Evolutionary conservation across 192 early-diverging fungal species (phyloP).

Genomic region (Coemansia sp.): DNA sequence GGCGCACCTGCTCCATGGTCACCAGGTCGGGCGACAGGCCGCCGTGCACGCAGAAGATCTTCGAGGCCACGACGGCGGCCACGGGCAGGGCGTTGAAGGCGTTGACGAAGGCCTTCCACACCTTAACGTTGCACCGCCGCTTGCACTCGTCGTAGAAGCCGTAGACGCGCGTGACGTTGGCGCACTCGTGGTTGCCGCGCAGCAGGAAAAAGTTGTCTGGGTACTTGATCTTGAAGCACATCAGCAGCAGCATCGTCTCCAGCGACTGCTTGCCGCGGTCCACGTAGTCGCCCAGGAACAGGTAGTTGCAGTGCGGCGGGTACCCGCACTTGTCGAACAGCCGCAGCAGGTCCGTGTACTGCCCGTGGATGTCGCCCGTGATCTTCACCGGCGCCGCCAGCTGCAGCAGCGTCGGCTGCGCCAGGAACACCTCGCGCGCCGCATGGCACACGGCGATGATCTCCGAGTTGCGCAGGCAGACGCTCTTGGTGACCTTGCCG

Average conservation of each 20-base stretch:
- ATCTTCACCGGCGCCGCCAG: constrained; percentile 77
- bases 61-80: constrained; percentile 83
- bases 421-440: constrained; percentile 85
- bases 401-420: constrained; percentile 79
- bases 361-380: constrained; percentile 93
- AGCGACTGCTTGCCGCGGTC: constrained; percentile 94
- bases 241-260: constrained; percentile 89
- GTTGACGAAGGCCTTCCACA: constrained; percentile 90
- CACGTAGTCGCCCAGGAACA: constrained; percentile 96
- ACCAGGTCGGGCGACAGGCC: constrained; percentile 91
- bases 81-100: constrained; percentile 94
- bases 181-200: constrained; percentile 94
- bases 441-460: constrained; percentile 81
- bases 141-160: constrained; percentile 96
- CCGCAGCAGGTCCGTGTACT: constrained; percentile 88
- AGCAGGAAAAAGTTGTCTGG: constrained; percentile 94
- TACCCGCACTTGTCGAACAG: constrained; percentile 94
- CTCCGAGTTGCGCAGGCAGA: constrained; percentile 83
- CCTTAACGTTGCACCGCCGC: constrained; percentile 78
- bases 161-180: constrained; percentile 97
- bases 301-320: constrained; percentile 86
- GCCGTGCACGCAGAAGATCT: constrained; percentile 95
- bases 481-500: constrained; percentile 69
- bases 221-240: constrained; percentile 96
- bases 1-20: constrained; percentile 85